These are phyloP conservation scores for Trichosporon sp. DNA, from an alignment of 1,284 basidiomycete species.

Conservation along the genomic window DNA sequence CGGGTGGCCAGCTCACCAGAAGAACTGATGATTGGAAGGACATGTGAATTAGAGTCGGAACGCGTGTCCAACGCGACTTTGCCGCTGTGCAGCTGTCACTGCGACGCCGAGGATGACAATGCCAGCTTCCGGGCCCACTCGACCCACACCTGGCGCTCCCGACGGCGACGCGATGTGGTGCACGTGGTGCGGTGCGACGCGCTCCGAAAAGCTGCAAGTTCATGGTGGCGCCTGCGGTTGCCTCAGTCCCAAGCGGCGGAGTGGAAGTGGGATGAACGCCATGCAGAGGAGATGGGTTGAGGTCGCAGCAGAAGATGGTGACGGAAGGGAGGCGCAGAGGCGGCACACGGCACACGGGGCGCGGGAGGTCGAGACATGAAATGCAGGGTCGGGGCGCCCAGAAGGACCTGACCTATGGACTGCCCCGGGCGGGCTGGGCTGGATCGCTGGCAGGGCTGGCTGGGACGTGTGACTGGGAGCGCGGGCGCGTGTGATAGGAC, in stretches of 20 bases:
- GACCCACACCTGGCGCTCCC: neutral
- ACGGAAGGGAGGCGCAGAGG: neutral
- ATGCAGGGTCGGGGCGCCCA: conserved; percentile 7
- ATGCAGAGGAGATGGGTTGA: neutral
- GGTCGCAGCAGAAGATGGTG: neutral
- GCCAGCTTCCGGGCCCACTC: neutral
- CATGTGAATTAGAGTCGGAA: too few relatives aligned
- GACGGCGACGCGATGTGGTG: neutral
- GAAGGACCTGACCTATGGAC: neutral
- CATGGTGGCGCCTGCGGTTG: too few relatives aligned
- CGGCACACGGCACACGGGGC: neutral
- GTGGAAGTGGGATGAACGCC: neutral
- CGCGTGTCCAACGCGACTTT: neutral
- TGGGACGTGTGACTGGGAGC: neutral
- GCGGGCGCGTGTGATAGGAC: conserved; percentile 1
- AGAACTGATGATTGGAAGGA: too few relatives aligned
- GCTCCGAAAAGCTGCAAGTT: neutral
- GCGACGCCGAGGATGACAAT: neutral
- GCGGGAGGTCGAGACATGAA: conserved; percentile 13
- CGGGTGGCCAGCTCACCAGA: too few relatives aligned
- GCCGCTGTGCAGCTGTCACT: neutral
- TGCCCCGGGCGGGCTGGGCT: too few relatives aligned
- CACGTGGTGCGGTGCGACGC: neutral
- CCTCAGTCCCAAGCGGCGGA: too few relatives aligned
- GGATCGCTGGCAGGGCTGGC: neutral